Evolutionary conservation across 352 stramenopile genomes (phyloP).

Genomic region (Globisporangium uncinulatum): DNA sequence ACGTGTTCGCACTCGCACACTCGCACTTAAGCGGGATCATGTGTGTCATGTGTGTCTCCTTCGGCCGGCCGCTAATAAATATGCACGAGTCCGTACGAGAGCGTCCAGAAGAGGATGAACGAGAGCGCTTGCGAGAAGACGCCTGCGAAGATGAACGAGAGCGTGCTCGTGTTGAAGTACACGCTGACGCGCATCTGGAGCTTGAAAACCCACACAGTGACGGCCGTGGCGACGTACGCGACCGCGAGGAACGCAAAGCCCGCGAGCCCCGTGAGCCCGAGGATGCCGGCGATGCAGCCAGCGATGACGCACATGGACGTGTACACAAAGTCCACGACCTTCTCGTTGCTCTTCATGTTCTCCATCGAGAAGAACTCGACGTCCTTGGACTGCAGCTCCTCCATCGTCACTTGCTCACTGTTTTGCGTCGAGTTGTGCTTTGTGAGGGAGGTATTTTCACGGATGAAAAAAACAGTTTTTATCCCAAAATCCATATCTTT

Average conservation of each 20-base stretch:
- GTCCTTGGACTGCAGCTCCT: constrained; percentile 61
- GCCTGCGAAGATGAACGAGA: constrained; percentile 65
- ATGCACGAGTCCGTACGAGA: constrained; percentile 85
- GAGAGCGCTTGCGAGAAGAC: constrained; percentile 74
- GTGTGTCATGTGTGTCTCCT: background rate
- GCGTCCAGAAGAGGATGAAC: constrained; percentile 89
- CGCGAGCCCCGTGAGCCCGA: constrained; percentile 64
- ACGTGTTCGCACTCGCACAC: too few species aligned
- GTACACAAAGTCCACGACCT: constrained; percentile 70
- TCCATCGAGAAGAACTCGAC: constrained; percentile 87
- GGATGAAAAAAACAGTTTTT: too few species aligned
- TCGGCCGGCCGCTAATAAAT: constrained; percentile 68
- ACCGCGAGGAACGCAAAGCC: constrained; percentile 70
- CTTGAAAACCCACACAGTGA: constrained; percentile 67
- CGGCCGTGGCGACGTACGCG: constrained; percentile 62
- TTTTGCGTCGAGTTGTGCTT: too few species aligned
- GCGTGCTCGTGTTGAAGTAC: constrained; percentile 75
- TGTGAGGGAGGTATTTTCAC: too few species aligned
- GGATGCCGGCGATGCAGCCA: constrained; percentile 76
- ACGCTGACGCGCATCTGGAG: constrained; percentile 65
- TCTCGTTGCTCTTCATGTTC: constrained; percentile 81
- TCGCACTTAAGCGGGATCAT: background rate
- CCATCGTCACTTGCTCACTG: constrained; percentile 25
- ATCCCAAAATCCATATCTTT: too few species aligned
- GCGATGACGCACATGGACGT: constrained; percentile 82